A percentile compares a stretch with the other conserved stretches of the same genome.
phyloP scores from a whole-genome alignment of 176 grass and related monocot genomes.

The Hsuehochloa calcarea region DNA sequence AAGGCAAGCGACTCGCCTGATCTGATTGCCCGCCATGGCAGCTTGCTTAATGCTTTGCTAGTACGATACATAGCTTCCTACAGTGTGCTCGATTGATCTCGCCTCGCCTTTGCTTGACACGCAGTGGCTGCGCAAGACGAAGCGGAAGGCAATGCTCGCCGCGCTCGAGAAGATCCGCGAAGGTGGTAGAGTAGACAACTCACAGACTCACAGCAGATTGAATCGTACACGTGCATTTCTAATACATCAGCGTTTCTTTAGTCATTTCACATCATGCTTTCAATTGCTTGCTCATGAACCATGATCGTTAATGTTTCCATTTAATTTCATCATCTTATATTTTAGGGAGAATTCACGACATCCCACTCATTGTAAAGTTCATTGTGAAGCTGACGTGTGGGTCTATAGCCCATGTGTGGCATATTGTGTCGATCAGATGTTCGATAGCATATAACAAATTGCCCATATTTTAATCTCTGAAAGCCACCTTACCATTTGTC shows the following conservation, averaged over 20 bases:
- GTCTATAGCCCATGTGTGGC: too few relatives aligned
- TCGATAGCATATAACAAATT: too few relatives aligned
- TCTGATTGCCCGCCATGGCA: too few relatives aligned
- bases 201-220: background rate
- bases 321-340: background rate
- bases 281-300: background rate
- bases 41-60: background rate
- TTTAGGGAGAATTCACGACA: background rate
- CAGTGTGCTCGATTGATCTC: background rate
- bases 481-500: background rate
- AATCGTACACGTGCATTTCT: background rate
- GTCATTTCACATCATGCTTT: background rate
- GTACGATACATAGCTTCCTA: background rate
- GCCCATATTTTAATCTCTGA: background rate
- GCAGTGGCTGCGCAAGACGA: constrained; percentile 87
- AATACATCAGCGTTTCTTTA: background rate
- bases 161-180: constrained; percentile 91
- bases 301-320: background rate
- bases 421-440: too few relatives aligned
- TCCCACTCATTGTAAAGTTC: too few relatives aligned
- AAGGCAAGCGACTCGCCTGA: constrained; percentile 22
- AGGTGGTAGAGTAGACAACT: constrained; percentile 32
- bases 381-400: too few relatives aligned
- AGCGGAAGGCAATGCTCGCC: constrained; percentile 97
- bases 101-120: background rate